Evolutionary conservation across 73 alveolate genomes (phyloP).

Genomic region (Paramecium bursaria): DNA sequence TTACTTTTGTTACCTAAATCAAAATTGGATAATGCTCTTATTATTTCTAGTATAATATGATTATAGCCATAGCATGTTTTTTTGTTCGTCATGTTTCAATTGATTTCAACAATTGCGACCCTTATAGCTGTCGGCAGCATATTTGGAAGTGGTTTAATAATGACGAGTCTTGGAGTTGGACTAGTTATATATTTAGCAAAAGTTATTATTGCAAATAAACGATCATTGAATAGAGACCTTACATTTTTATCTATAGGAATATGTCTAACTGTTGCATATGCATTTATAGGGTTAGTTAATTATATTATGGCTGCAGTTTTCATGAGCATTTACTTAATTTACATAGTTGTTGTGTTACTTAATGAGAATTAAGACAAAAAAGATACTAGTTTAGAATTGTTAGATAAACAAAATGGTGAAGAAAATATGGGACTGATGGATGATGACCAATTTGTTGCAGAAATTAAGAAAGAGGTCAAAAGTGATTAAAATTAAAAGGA

Average conservation of each 20-base stretch:
- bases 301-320: constrained; percentile 18
- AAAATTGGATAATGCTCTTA: constrained; percentile 16
- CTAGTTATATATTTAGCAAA: constrained; percentile 11
- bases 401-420: not conserved
- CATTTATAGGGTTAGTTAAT: constrained; percentile 41
- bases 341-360: constrained; percentile 6
- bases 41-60: not conserved
- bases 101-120: not conserved
- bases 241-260: constrained; percentile 13
- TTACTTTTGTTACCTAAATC: constrained; percentile 25
- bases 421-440: not conserved
- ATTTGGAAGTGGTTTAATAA: constrained; percentile 49
- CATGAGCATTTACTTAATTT: not conserved
- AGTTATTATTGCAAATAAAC: constrained; percentile 28
- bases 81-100: not conserved
- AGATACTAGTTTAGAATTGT: constrained; percentile 3
- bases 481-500: not conserved
- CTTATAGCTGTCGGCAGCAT: constrained; percentile 51
- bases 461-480: not conserved
- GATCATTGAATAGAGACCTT: constrained; percentile 37
- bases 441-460: not conserved
- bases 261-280: not conserved
- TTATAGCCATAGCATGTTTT: constrained; percentile 14
- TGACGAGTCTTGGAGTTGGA: constrained; percentile 48
- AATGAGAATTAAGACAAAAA: constrained; percentile 18